A percentile compares a stretch with the other conserved stretches of the same genome.
Evolutionary conservation across 305 asterid species (phyloP).

Genomic region (Solanum hybrid): DNA sequence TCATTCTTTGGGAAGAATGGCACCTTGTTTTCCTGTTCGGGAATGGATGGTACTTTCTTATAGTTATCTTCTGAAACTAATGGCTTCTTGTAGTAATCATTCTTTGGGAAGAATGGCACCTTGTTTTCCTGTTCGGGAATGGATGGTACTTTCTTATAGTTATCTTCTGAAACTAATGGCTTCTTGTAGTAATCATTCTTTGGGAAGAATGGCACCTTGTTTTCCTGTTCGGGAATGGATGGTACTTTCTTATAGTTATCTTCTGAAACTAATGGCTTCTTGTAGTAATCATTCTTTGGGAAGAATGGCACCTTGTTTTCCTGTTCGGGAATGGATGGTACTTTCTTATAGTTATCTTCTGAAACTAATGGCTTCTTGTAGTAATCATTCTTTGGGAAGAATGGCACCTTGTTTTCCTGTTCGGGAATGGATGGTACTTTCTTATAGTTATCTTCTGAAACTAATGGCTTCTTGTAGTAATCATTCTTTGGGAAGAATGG

Average conservation of each 20-base stretch:
- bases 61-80: neutral
- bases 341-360: neutral
- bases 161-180: neutral
- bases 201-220: neutral
- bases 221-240: no score
- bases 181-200: neutral
- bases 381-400: no score
- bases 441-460: neutral
- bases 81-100: neutral
- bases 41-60: no score
- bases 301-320: neutral
- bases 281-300: neutral
- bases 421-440: neutral
- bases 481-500: no score
- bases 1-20: no score
- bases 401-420: neutral
- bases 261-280: no score
- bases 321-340: no score
- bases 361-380: neutral
- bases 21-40: no score
- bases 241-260: no score
- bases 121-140: no score
- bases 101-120: neutral
- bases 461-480: neutral
- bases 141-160: neutral